Conservation (phyloP, 78 protist genomes). For the Chrysochromulina tobinii region DNA sequence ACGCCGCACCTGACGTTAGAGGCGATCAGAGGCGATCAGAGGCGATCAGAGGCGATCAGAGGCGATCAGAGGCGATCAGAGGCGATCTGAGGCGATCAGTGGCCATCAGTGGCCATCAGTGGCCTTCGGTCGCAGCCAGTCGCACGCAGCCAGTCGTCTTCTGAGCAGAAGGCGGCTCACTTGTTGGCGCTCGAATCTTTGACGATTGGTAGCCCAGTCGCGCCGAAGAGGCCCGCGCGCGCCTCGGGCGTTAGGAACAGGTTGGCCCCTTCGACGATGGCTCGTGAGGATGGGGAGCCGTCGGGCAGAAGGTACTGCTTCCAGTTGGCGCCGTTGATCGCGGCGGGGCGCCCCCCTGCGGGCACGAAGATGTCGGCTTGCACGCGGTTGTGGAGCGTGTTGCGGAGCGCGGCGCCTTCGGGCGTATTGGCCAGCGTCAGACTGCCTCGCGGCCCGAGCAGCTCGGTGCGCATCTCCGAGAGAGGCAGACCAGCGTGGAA, state of each 20-base stretch:
- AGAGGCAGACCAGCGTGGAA: background rate
- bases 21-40: too few species aligned
- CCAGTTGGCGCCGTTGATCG: constrained; percentile 13
- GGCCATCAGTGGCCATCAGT: too few species aligned
- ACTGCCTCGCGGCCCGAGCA: background rate
- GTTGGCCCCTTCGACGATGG: constrained; percentile 20
- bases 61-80: too few species aligned
- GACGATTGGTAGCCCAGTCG: background rate
- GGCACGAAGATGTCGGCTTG: background rate
- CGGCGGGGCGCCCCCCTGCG: background rate
- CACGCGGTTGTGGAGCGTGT: background rate
- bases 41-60: too few species aligned
- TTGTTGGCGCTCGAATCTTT: constrained; percentile 9
- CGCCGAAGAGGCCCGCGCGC: constrained; percentile 11
- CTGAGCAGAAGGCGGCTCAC: background rate
- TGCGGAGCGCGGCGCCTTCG: background rate
- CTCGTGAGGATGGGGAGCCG: background rate
- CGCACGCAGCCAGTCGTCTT: too few species aligned
- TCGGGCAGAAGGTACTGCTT: background rate
- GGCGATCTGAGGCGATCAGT: too few species aligned
- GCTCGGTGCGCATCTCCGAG: background rate
- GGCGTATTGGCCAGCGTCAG: background rate
- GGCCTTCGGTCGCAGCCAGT: too few species aligned
- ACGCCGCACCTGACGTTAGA: background rate
- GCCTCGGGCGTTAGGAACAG: constrained; percentile 12